These are phyloP conservation scores for Pichia sp. DNA, from an alignment of 1,139 yeast genomes.

Conservation along the genomic window DNA sequence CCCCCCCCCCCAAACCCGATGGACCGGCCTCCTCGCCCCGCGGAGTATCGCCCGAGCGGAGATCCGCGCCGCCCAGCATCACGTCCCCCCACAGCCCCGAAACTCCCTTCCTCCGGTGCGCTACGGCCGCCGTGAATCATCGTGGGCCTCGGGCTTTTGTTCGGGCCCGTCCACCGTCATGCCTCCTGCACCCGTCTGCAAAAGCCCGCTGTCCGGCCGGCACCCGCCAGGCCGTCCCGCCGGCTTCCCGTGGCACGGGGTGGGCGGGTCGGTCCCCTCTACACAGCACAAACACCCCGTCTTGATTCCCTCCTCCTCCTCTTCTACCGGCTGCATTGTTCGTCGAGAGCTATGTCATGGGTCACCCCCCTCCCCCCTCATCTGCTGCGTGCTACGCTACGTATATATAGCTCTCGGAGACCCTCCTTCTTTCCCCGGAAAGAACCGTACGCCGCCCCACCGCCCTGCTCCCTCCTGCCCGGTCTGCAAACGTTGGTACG, in stretches of 20 bases:
- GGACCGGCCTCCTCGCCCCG: neutral
- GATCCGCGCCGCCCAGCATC: neutral
- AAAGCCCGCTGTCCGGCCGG: neutral
- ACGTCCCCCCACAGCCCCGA: neutral
- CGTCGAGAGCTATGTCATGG: too few relatives aligned
- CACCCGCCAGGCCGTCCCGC: neutral
- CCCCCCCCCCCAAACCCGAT: neutral
- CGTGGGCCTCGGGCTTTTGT: neutral
- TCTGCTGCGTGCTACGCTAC: too few relatives aligned
- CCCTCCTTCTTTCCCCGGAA: too few relatives aligned
- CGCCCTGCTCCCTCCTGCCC: neutral
- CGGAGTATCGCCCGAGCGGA: conserved; percentile 1
- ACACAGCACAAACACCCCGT: too few relatives aligned
- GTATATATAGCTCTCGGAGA: too few relatives aligned
- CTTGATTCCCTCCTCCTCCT: too few relatives aligned
- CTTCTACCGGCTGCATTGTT: too few relatives aligned
- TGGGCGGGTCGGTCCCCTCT: too few relatives aligned
- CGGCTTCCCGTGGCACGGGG: too few relatives aligned
- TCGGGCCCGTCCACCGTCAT: neutral
- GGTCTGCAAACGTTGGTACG: neutral
- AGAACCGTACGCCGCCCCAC: too few relatives aligned
- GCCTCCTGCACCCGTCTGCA: neutral
- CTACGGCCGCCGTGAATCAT: neutral
- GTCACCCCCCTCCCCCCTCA: too few relatives aligned
- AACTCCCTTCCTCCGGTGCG: neutral